Evolutionary conservation across 495 filamentous ascomycete species (phyloP).

Genomic region (Cryomyces minteri): DNA sequence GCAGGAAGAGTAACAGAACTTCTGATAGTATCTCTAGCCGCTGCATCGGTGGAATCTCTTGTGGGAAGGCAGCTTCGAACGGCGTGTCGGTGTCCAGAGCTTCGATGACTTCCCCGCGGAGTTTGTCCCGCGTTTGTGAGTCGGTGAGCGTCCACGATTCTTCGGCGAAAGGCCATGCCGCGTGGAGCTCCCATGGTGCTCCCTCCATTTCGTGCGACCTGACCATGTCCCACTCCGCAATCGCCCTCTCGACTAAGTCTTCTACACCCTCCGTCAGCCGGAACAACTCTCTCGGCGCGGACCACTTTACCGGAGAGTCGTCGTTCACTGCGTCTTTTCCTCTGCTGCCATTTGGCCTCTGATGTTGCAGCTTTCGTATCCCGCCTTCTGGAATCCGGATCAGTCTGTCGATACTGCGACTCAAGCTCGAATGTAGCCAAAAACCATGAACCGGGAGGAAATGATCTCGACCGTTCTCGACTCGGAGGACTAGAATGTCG

Average conservation of each 20-base stretch:
- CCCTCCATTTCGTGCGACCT: conserved; percentile 25
- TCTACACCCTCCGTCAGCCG: conserved; percentile 73
- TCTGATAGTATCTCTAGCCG: conserved; percentile 52
- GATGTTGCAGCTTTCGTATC: conserved; percentile 34
- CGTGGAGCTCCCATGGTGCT: conserved; percentile 38
- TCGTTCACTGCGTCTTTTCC: not conserved
- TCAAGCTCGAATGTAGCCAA: conserved; percentile 74
- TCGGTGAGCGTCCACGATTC: conserved; percentile 27
- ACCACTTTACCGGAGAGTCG: conserved; percentile 30
- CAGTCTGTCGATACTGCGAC: conserved; percentile 64
- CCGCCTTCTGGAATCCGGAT: conserved; percentile 67
- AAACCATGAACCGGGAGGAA: conserved; percentile 64
- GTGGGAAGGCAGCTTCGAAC: conserved; percentile 35
- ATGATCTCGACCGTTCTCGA: conserved; percentile 70
- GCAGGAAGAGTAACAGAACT: conserved; percentile 50
- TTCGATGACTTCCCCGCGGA: conserved; percentile 27
- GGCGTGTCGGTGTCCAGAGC: conserved; percentile 49
- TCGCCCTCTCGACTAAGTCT: conserved; percentile 46
- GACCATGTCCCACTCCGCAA: conserved; percentile 75
- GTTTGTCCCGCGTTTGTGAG: conserved; percentile 9
- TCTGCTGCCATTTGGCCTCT: conserved; percentile 25
- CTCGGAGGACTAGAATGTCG: conserved; percentile 79
- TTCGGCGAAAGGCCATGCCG: conserved; percentile 62
- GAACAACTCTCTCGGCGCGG: conserved; percentile 72
- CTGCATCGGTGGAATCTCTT: conserved; percentile 38